Evolutionary conservation across 1,284 basidiomycete genomes (phyloP), one percentile per base, ranked within the genome.

Genomic region (Paramarasmius palmivorus): DNA sequence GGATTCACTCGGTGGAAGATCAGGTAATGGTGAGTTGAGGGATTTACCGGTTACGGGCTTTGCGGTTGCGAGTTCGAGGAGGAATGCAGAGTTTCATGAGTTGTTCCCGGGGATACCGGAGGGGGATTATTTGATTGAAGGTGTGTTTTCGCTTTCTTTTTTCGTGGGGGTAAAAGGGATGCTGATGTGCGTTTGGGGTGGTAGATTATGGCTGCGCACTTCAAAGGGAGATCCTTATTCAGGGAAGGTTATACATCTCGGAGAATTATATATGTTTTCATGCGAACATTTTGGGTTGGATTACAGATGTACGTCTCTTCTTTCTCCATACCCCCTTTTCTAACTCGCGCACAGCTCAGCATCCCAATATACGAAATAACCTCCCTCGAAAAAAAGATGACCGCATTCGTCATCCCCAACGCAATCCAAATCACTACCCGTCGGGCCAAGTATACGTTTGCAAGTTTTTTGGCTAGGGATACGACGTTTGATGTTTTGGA

Each of bases 201-300:
- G 29, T 59, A 97, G 96, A 98, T 69, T 99, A 99, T 63, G 95
- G 96, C 2, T 99, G 97, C 68, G 97, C 96, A 0, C 71, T 98
- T 12, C 93, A 97, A 65, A 86, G 95, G 50, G 97, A 99, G 69
- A 98, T 99, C 61, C 79, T 99, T 25, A 91, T 98, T 29, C 96
- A 99, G 76, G 96, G 96, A 3, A 82, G 96, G 3, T 69, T 99
- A 49, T 99, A 99, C 71, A 93, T 99, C 22, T 98, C 95, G 1
- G 97, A 99, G 72, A 96, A 98, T 70, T 95, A 98, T 67, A 82
- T 98, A 15, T 98, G 93, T 73, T 99, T 99, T 77, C 92, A 99
- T 65, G 95, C 97, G 20, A 99, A 98, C 68, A 98, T 99, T 51
- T 97, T 99, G 71, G 96, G 96, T 42, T 99, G 96, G 96, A 90